phyloP scores from a whole-genome alignment of 805 yeast species.

The Saccharomycopsis malanga region DNA sequence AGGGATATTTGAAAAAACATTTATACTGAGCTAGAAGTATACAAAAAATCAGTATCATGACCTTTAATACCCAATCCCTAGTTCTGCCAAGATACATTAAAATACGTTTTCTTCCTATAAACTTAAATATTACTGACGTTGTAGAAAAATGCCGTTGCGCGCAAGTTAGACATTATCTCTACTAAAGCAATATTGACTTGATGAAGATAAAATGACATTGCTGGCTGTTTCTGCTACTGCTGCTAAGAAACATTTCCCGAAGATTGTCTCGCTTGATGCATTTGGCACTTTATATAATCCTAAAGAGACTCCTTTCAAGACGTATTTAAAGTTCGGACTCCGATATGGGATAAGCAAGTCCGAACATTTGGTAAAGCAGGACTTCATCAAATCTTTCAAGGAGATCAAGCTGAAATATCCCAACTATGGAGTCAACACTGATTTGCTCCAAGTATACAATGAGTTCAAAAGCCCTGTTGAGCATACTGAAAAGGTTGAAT shows the following conservation, averaged over 20 bases:
- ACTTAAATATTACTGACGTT: too few species aligned
- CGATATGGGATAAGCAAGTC: conserved; percentile 36
- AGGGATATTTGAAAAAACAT: too few species aligned
- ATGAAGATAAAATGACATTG: too few species aligned
- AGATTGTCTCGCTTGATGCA: conserved; percentile 56
- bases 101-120: too few species aligned
- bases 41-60: too few species aligned
- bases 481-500: background rate
- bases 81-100: too few species aligned
- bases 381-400: conserved; percentile 31
- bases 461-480: conserved; percentile 21
- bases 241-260: conserved; percentile 28
- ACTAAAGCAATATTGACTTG: too few species aligned
- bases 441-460: conserved; percentile 27
- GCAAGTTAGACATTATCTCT: too few species aligned
- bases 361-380: conserved; percentile 24
- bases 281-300: conserved; percentile 63
- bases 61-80: too few species aligned
- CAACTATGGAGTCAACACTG: conserved; percentile 49
- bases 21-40: too few species aligned
- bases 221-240: too few species aligned
- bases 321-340: conserved; percentile 43
- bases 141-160: too few species aligned
- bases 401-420: conserved; percentile 39
- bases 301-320: conserved; percentile 43